These are phyloP conservation scores for Samsoniella hepiali DNA, from an alignment of 2,329 filamentous ascomycete genomes.

Conservation along the genomic window DNA sequence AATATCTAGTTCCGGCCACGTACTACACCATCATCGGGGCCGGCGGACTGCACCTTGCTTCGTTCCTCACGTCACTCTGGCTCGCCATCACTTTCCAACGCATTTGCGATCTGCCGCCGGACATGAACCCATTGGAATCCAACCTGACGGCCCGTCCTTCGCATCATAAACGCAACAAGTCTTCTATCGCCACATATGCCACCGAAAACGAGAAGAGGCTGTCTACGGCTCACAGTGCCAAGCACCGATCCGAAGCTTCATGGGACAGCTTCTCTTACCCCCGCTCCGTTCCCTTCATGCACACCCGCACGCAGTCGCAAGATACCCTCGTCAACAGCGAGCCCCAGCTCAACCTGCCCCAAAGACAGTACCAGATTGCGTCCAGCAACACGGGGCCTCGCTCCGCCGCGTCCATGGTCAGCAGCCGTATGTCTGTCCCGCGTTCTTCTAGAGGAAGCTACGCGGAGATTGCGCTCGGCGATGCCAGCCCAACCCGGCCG, in stretches of 20 bases:
- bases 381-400: constrained; percentile 43
- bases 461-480: constrained; percentile 46
- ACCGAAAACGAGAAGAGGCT: constrained; percentile 59
- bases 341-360: constrained; percentile 53
- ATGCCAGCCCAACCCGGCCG: constrained; percentile 31
- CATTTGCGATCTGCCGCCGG: constrained; percentile 78
- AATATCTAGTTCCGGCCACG: constrained; percentile 60
- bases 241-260: constrained; percentile 41
- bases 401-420: constrained; percentile 41
- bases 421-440: constrained; percentile 46
- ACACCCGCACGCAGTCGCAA: constrained; percentile 66
- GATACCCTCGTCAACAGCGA: constrained; percentile 53
- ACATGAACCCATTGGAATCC: constrained; percentile 91
- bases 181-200: constrained; percentile 48
- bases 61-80: constrained; percentile 69
- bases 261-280: constrained; percentile 47
- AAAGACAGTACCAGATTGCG: constrained; percentile 52
- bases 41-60: constrained; percentile 66
- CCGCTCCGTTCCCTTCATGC: constrained; percentile 70
- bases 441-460: constrained; percentile 44
- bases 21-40: constrained; percentile 66
- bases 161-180: constrained; percentile 71
- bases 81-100: constrained; percentile 76
- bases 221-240: constrained; percentile 42
- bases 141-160: constrained; percentile 69